Evolutionary conservation across 306 rosid species (phyloP), one percentile per base, ranked within the genome.

Genomic region (Begonia fuchsioides): DNA sequence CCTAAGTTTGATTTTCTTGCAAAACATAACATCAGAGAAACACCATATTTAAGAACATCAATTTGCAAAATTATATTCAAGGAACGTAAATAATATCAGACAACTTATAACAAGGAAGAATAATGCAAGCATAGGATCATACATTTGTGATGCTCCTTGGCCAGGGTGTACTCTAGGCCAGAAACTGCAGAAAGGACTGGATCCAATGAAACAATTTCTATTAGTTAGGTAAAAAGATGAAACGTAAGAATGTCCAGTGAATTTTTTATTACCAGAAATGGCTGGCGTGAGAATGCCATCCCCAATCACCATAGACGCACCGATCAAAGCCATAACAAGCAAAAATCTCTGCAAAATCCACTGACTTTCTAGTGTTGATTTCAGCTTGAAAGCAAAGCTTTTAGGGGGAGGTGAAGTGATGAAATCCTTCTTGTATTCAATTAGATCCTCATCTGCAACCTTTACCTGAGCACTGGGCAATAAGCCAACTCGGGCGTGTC

Each of bases 141-240:
- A 90, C 98, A 85, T 39, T 57, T 52, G 57, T 90, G 94, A 47
- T 77, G 86, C 73, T 79, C 80, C 53, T 67, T 71, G 44, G 85
- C 66, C 81, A 85, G 61, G 39, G 94, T 79, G 81, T 78, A 73
- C 76, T 90, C 98, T 14, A 85, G 72, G 13, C 95, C 98, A n/a
- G 98, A 90, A 63, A 90, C 80, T 17, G 98, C 98, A 17, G 98
- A 90, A 68, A 90, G 72, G 53, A 90, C 98, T 90, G 87, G n/a
- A n/a, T n/a, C n/a, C n/a, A n/a, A n/a, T 52, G 54, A 50, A 78
- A 67, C 49, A 35, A 52, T 68, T 19, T 26, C 26, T 59, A 58
- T 55, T 14, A 53, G 60, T 47, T 59, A 39, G 13, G 3, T 19
- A 43, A 18, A 50, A 44, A 50, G 26, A 13, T 26, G 41, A 17